Evolutionary conservation across 129 eudicot species (phyloP), one percentile per base, ranked within the genome.

Genomic region (Artemisia annua): DNA sequence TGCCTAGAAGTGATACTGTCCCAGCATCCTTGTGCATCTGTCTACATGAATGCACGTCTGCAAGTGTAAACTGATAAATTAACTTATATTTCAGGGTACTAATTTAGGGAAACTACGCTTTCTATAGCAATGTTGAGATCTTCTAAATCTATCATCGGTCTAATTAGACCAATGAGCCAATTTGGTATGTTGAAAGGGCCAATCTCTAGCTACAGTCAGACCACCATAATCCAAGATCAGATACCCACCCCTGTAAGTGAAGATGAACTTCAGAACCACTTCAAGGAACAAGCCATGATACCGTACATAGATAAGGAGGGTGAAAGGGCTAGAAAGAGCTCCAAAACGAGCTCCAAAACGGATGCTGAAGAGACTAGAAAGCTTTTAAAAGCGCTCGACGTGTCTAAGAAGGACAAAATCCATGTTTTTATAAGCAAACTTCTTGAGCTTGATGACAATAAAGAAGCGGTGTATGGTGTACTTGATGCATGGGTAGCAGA

Each of bases 401-500:
- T 75, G 51, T 22, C 87, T 3, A 81, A 84, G 72, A 87, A 66
- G 69, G 90, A 86, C 49, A 91, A 87, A 64, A 78, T 85, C 32
- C 56, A 35, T 54, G 69, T 87, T 84, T 81, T 89, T 19, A 83
- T 87, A 44, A 75, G 48, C 17, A 80, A 78, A 24, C 88, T 90
- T 65, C 60, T 72, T 32, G 87, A 77, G 49, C 88, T 86, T 63
- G 59, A 80, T 5, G 88, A 94, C 69, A 79, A 82, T 76, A 90
- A 94, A 86, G 86, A 87, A 66, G 78, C 84, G 12, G 83, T 94
- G 10, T 90, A 94, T 71, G 84, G 93, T 60, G 80, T 89, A 39
- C 89, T 94, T 44, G 97, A 94, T 67, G 83, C 96, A 0, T 94
- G 97, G 97, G 89, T 90, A 60, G 91, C 91, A n/a, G 78, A 84